These are phyloP conservation scores for Cryptococcus sp. DNA, from an alignment of 1,284 basidiomycete species.

Conservation along the genomic window DNA sequence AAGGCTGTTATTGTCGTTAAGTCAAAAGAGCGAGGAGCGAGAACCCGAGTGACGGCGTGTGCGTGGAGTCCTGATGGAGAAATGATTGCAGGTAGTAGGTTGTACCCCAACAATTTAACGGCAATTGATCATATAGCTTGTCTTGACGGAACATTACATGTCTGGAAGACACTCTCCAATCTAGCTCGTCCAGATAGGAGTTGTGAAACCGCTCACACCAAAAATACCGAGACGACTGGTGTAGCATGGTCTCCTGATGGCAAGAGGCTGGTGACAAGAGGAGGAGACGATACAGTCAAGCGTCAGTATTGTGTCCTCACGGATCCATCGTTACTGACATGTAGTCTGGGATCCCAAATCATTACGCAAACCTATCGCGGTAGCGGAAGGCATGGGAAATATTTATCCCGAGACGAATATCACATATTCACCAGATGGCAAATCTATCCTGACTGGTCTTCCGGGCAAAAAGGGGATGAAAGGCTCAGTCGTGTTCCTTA, in stretches of 20 bases:
- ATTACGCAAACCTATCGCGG: constrained; percentile 78
- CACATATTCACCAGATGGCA: constrained; percentile 87
- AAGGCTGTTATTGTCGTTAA: constrained; percentile 93
- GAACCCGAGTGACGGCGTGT: constrained; percentile 85
- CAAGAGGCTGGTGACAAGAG: constrained; percentile 72
- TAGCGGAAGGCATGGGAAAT: constrained; percentile 61
- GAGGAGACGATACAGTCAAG: constrained; percentile 91
- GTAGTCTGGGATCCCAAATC: constrained; percentile 89
- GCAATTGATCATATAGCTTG: constrained; percentile 58
- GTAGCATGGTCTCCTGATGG: constrained; percentile 81
- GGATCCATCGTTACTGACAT: background rate
- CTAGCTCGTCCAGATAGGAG: constrained; percentile 82
- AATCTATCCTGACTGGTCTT: constrained; percentile 73
- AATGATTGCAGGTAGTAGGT: constrained; percentile 76
- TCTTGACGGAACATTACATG: constrained; percentile 81
- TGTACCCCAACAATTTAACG: too few species aligned
- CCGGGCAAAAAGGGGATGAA: constrained; percentile 56
- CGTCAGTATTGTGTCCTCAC: constrained; percentile 55
- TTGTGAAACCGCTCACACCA: constrained; percentile 78
- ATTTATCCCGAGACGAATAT: constrained; percentile 87
- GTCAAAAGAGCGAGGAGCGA: constrained; percentile 89
- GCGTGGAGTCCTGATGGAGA: constrained; percentile 80
- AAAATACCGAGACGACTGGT: constrained; percentile 75
- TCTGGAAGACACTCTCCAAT: constrained; percentile 90
- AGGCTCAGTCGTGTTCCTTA: constrained; percentile 71